Conservation (phyloP, 2,329 filamentous ascomycete genomes). For the Mycosphaerella arachidis region DNA sequence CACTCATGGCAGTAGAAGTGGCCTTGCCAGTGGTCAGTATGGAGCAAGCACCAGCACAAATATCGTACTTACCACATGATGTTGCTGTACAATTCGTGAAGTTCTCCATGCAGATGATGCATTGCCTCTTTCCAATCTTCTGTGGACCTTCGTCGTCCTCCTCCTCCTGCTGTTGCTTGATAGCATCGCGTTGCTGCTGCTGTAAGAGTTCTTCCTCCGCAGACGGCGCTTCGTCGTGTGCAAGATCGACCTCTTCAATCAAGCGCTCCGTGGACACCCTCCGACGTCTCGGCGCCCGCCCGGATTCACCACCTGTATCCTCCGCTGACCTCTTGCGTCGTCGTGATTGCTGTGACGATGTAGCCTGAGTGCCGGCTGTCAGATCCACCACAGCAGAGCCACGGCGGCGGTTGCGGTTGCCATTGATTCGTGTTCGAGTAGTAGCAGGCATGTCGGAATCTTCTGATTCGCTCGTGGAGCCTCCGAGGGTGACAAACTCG, state of each 20-base stretch:
- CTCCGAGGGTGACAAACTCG: constrained; percentile 20
- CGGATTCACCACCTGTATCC: constrained; percentile 4
- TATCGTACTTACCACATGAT: constrained; percentile 50
- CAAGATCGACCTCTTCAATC: constrained; percentile 20
- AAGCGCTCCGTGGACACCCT: constrained; percentile 2
- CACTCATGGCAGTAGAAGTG: constrained; percentile 63
- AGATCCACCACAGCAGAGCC: constrained; percentile 15
- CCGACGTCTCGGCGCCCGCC: constrained; percentile 11
- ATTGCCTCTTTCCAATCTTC: constrained; percentile 48
- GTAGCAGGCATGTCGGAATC: neutral
- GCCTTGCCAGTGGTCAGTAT: constrained; percentile 37
- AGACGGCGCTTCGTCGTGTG: constrained; percentile 15
- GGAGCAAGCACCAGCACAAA: neutral
- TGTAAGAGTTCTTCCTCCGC: constrained; percentile 36
- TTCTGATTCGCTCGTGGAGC: constrained; percentile 9
- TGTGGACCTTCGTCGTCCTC: constrained; percentile 24
- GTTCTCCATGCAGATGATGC: constrained; percentile 61
- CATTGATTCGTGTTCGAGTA: neutral
- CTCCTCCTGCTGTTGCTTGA: constrained; percentile 23
- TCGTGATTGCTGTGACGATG: constrained; percentile 1
- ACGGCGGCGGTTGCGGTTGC: constrained; percentile 2
- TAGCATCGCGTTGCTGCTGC: constrained; percentile 23
- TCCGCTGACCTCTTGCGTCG: constrained; percentile 11
- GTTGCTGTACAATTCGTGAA: constrained; percentile 58
- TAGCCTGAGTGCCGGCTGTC: constrained; percentile 4